Evolutionary conservation across 2,329 filamentous ascomycete species (phyloP), one percentile per base, ranked within the genome.

Genomic region (Leptosphaerulina australis): DNA sequence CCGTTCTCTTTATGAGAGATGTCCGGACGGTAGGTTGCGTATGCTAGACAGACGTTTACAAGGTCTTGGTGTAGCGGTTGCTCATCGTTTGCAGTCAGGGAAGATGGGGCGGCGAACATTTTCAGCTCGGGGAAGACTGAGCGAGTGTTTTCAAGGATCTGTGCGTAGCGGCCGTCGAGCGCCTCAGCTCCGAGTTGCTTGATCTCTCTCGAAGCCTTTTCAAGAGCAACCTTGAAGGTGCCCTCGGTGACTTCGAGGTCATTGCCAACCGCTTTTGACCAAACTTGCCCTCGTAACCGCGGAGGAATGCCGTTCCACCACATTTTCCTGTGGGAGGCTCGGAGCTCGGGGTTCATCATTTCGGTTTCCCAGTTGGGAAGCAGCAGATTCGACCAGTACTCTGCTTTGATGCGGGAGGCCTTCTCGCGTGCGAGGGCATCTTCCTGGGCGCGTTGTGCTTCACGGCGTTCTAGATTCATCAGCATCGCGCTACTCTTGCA

Each of bases 271-370:
- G 88, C 88, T 41, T 79, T 80, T 29, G 80, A 74, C 88, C 88
- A 92, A 5, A 91, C 86, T 4, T 77, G 72, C 18, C 86, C 87
- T 24, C 90, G 81, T 67, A 83, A 85, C 49, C 86, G 81, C 1
- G 88, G 86, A 0, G 88, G 84, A 22, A 94, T 81, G 5, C 90
- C 90, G 50, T 84, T 83, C 90, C 90, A 94, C 88, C 88, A 94
- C 35, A 94, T 77, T 62, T 92, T 88, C 26, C 88, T 80, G 43
- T 71, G 66, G 14, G 64, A 56, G 11, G 60, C 61, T 35, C 63
- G 64, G 17, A 62, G 58, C 14, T 64, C 63, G 0, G 64, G 56
- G 11, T 62, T 60, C 4, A 81, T 78, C 29, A 90, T 80, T n/a
- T 87, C 86, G 1, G 81, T 79, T 37, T 83, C 82, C 89, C 88